Conservation (phyloP, 768 basidiomycete genomes). For the Trametes cinnabarina region DNA sequence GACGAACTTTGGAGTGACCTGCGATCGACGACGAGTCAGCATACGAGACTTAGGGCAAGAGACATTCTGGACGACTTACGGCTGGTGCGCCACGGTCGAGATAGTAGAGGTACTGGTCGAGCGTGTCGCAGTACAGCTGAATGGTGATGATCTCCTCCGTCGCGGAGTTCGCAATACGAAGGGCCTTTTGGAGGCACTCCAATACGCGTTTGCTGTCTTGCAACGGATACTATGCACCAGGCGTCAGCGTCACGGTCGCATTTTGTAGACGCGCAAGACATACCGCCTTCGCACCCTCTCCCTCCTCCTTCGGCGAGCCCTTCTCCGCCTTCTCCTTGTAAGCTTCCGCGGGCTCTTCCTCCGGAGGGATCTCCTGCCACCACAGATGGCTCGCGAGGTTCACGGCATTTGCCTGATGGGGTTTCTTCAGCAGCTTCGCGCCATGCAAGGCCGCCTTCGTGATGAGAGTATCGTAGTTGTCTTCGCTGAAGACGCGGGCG, state of each 20-base stretch:
- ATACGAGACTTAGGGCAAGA: no score
- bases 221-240: conserved; percentile 61
- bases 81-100: conserved; percentile 91
- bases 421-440: conserved; percentile 95
- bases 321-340: conserved; percentile 31
- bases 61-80: conserved; percentile 45
- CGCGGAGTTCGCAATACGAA: conserved; percentile 93
- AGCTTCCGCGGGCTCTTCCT: conserved; percentile 40
- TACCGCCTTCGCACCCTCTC: conserved; percentile 39
- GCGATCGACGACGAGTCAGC: not conserved
- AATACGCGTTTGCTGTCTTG: conserved; percentile 97
- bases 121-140: conserved; percentile 92
- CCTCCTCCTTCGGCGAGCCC: conserved; percentile 39
- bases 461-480: conserved; percentile 96
- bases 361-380: conserved; percentile 82
- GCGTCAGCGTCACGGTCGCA: not conserved
- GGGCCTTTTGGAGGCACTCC: conserved; percentile 95
- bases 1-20: conserved; percentile 95
- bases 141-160: conserved; percentile 97
- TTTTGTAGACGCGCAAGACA: not conserved
- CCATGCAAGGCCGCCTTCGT: conserved; percentile 99
- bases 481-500: conserved; percentile 86
- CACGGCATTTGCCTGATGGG: conserved; percentile 94
- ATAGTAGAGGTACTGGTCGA: conserved; percentile 95
- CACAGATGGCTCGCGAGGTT: conserved; percentile 94